Percentiles rank a stretch among this genome's conserved stretches.
phyloP scores from a whole-genome alignment of 192 early-diverging fungal genomes.

The Kickxella alabastrina region DNA sequence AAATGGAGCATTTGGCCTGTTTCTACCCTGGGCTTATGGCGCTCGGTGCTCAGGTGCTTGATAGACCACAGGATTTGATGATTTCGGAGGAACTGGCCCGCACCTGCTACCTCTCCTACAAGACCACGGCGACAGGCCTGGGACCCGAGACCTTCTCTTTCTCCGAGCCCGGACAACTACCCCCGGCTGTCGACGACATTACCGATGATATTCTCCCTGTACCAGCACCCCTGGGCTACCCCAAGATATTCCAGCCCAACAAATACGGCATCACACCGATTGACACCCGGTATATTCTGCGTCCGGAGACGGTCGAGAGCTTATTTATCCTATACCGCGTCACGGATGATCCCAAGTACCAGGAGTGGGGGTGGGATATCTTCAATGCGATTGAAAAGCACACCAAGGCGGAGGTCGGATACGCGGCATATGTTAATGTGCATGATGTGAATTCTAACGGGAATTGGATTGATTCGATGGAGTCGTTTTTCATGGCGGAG shows the following conservation, averaged over 20 bases:
- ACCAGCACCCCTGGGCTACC: no score
- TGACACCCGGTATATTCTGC: conserved; percentile 56
- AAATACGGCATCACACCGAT: conserved; percentile 2
- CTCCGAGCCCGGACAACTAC: conserved; percentile 9
- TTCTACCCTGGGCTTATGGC: conserved; percentile 85
- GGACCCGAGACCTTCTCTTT: conserved; percentile 77
- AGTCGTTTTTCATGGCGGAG: conserved; percentile 89
- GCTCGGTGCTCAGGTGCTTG: conserved; percentile 56
- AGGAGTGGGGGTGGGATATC: conserved; percentile 78
- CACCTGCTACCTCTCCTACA: conserved; percentile 79
- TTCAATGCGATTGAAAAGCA: conserved; percentile 82
- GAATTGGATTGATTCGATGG: conserved; percentile 43
- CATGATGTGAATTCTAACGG: neutral
- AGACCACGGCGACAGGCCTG: conserved; percentile 68
- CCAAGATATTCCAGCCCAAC: neutral
- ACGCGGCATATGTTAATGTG: conserved; percentile 49
- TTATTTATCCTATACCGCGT: conserved; percentile 80
- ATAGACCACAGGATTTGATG: conserved; percentile 58
- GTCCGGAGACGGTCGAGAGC: conserved; percentile 87
- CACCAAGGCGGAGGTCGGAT: conserved; percentile 61
- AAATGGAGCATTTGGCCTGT: conserved; percentile 95
- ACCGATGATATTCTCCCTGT: no score
- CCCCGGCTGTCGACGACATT: neutral
- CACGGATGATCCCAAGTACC: conserved; percentile 78
- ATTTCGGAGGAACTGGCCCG: conserved; percentile 74